phyloP scores from a whole-genome alignment of 768 basidiomycete genomes.

The Mycena polygramma region DNA sequence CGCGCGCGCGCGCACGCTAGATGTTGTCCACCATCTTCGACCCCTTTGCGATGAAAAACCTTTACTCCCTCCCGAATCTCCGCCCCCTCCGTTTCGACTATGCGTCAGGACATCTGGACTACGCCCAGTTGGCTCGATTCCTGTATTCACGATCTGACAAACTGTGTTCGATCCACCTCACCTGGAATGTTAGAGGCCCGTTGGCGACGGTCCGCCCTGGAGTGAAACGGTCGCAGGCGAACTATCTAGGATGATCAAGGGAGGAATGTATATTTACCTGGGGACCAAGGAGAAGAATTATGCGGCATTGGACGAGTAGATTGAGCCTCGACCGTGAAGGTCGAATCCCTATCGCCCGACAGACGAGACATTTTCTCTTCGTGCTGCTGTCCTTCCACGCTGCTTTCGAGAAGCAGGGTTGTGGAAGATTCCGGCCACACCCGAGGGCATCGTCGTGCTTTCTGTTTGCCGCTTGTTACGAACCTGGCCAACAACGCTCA shows the following conservation, averaged over 20 bases:
- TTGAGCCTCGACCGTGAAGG: too few species aligned
- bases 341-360: too few species aligned
- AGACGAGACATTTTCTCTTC: slow-evolving; percentile 24
- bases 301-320: background rate
- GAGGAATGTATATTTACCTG: background rate
- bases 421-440: slow-evolving; percentile 11
- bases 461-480: too few species aligned
- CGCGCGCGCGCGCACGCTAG: too few species aligned
- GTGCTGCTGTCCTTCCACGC: background rate
- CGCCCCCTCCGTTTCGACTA: background rate
- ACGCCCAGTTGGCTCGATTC: background rate
- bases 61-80: background rate
- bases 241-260: background rate
- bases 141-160: background rate
- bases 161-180: background rate
- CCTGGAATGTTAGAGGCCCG: too few species aligned
- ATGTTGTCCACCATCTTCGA: background rate
- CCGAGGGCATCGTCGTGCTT: too few species aligned
- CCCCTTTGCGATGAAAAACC: too few species aligned
- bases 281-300: background rate
- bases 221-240: background rate
- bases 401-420: background rate
- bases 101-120: background rate
- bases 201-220: background rate
- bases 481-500: too few species aligned